A percentile compares a stretch with the other conserved stretches of the same genome.
phyloP scores from a whole-genome alignment of 1,284 basidiomycete species.

The Entoloma clypeatum region DNA sequence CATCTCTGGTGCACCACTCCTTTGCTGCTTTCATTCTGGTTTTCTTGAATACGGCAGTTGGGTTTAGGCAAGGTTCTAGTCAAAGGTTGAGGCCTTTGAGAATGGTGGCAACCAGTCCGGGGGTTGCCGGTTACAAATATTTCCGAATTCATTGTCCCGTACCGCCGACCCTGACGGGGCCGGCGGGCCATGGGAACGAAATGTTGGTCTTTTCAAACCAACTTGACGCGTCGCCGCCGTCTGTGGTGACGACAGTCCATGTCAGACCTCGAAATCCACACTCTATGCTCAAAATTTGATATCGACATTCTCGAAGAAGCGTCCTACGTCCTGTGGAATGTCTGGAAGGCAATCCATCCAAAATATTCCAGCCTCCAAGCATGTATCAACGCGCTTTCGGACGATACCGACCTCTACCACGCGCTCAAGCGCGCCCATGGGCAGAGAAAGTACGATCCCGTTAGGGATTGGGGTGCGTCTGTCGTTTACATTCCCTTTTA shows the following conservation, averaged over 20 bases:
- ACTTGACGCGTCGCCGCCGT: not conserved
- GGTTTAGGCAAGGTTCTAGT: too few relatives aligned
- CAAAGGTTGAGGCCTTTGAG: too few relatives aligned
- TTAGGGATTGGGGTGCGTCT: constrained; percentile 31
- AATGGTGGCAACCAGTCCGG: too few relatives aligned
- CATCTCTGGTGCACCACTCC: too few relatives aligned
- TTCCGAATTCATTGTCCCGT: too few relatives aligned
- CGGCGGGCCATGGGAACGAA: too few relatives aligned
- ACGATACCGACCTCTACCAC: constrained; percentile 27
- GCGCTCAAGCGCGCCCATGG: constrained; percentile 29
- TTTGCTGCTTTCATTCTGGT: too few relatives aligned
- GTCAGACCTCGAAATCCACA: constrained; percentile 27
- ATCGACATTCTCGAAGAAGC: constrained; percentile 34
- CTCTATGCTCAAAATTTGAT: constrained; percentile 29
- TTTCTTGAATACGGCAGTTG: too few relatives aligned
- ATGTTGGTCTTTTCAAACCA: not conserved
- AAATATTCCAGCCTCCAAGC: constrained; percentile 27
- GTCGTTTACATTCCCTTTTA: constrained; percentile 1
- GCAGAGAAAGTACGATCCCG: constrained; percentile 25
- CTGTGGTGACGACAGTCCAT: constrained; percentile 8
- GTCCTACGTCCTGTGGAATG: constrained; percentile 33
- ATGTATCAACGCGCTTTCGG: constrained; percentile 29
- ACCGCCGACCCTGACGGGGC: not conserved
- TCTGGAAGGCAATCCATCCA: constrained; percentile 29
- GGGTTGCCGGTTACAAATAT: too few relatives aligned